A percentile compares a stretch with the other conserved stretches of the same genome.
Conservation (phyloP, 2,329 filamentous ascomycete species). For the Acrocalymma vagum region DNA sequence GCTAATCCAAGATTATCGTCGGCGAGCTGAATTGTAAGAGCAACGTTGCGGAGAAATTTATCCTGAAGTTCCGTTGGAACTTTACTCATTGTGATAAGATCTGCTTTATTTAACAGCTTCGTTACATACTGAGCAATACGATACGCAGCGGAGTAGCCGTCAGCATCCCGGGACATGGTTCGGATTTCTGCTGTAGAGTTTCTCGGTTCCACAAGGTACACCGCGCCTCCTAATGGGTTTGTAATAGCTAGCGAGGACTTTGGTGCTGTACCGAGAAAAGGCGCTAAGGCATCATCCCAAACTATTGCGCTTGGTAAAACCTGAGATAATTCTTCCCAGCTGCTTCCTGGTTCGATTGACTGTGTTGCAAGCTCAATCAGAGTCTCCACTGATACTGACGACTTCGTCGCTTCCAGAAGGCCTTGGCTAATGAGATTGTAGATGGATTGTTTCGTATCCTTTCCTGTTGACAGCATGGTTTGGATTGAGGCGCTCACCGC, state of each 20-base stretch:
- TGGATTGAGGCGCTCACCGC: constrained; percentile 48
- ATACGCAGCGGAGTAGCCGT: constrained; percentile 75
- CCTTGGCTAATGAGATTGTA: constrained; percentile 62
- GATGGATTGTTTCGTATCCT: constrained; percentile 54
- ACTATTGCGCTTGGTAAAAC: constrained; percentile 70
- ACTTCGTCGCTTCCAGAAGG: constrained; percentile 54
- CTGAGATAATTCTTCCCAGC: constrained; percentile 45
- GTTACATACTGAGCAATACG: constrained; percentile 78
- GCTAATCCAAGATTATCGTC: constrained; percentile 68
- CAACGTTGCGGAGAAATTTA: constrained; percentile 58
- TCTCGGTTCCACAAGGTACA: constrained; percentile 65
- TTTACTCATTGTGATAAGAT: constrained; percentile 45
- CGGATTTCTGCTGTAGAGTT: constrained; percentile 25
- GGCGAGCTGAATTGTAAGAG: constrained; percentile 64
- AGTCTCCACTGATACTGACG: constrained; percentile 60
- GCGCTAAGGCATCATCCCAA: constrained; percentile 72
- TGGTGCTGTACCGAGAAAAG: constrained; percentile 62
- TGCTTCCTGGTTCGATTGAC: constrained; percentile 46
- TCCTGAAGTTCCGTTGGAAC: constrained; percentile 27
- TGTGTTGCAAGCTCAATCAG: constrained; percentile 64
- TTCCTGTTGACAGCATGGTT: constrained; percentile 45
- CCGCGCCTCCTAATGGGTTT: constrained; percentile 74
- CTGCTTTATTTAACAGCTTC: constrained; percentile 61
- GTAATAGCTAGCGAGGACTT: constrained; percentile 76
- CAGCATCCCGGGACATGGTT: constrained; percentile 66